phyloP scores from a whole-genome alignment of 805 yeast species.

The Tetrapisispora arboricola region DNA sequence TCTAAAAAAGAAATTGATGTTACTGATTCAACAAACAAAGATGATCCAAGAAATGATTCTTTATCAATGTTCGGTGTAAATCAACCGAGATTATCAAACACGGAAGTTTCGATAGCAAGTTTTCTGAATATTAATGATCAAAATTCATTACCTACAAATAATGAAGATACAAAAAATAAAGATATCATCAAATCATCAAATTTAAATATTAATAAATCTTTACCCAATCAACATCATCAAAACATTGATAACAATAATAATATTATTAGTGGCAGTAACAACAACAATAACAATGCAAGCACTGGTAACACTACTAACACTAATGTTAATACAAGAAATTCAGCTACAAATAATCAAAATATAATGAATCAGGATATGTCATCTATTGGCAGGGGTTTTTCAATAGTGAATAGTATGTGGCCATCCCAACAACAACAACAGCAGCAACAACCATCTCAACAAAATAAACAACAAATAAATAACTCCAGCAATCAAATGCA shows the following conservation, averaged over 20 bases:
- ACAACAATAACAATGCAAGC: no score
- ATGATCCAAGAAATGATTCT: conserved; percentile 15
- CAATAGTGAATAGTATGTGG: conserved; percentile 24
- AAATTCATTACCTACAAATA: background rate
- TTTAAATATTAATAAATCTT: background rate
- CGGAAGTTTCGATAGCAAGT: conserved; percentile 22
- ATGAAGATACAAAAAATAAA: background rate
- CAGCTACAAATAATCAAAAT: background rate
- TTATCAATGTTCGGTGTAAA: conserved; percentile 11
- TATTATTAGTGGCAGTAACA: no score
- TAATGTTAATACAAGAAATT: background rate
- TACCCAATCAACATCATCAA: no score
- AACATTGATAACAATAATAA: no score
- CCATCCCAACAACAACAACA: conserved; percentile 9
- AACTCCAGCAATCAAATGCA: conserved; percentile 2
- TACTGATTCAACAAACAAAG: background rate
- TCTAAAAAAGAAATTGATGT: background rate
- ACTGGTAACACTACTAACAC: no score
- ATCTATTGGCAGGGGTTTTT: conserved; percentile 22
- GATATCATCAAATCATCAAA: background rate
- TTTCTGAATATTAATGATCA: conserved; percentile 17
- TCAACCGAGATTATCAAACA: conserved; percentile 16
- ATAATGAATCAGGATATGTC: conserved; percentile 4
- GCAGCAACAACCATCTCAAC: conserved; percentile 2
- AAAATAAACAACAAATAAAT: conserved; percentile 1